Evolutionary conservation across 164 flowering plant genomes (phyloP).

Genomic region (Saururus chinensis): DNA sequence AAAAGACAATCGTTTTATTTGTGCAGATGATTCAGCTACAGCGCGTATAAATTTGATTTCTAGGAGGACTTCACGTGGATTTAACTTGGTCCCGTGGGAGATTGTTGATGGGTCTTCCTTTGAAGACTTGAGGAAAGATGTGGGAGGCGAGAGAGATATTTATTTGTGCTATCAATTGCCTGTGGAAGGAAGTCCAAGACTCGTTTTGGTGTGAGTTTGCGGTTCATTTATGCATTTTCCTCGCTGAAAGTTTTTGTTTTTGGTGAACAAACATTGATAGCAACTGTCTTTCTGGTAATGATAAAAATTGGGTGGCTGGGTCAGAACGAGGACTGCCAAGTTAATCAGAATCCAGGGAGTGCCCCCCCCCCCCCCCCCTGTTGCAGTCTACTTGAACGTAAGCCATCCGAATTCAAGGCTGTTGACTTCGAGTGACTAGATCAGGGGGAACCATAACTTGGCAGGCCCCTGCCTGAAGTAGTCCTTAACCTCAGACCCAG

Average conservation of each 20-base stretch:
- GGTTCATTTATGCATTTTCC: neutral
- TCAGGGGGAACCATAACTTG: too few species aligned
- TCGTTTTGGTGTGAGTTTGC: conserved; percentile 41
- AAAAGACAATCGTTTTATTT: neutral
- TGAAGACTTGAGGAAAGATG: conserved; percentile 6
- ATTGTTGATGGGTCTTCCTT: conserved; percentile 4
- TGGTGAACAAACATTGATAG: neutral
- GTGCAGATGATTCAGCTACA: conserved; percentile 21
- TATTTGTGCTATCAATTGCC: conserved; percentile 63
- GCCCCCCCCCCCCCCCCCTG: too few species aligned
- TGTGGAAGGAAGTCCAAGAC: conserved; percentile 28
- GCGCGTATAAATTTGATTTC: conserved; percentile 31
- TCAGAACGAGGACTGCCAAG: too few species aligned
- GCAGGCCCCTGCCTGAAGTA: too few species aligned
- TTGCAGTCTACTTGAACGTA: too few species aligned
- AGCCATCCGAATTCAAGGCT: too few species aligned
- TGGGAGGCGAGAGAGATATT: conserved; percentile 21
- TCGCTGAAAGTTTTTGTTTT: neutral
- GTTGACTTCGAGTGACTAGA: too few species aligned
- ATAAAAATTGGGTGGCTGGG: too few species aligned
- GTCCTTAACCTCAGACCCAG: too few species aligned
- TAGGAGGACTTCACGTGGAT: conserved; percentile 42
- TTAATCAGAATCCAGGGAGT: too few species aligned
- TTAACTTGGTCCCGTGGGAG: conserved; percentile 49
- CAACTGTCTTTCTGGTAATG: neutral